Base-by-base conservation (phyloP, 306 rosid species). In the Quercus rubra region DNA sequence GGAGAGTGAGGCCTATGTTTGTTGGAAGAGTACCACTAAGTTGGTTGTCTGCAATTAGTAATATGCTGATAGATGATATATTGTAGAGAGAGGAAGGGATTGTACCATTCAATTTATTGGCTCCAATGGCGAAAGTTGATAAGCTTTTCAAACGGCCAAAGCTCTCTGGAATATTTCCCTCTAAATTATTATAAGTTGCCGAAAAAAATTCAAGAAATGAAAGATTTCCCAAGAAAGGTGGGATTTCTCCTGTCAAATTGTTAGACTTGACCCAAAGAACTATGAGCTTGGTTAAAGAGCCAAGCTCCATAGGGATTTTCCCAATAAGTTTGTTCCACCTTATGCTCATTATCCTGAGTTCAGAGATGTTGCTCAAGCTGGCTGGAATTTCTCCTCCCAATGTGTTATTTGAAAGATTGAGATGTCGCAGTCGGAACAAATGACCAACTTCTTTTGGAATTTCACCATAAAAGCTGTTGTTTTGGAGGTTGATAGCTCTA, bases 21-120 rank as follows among this genome's bases (percentile, higher is more conserved):
- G 83, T n/a, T 6, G 85, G 84, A 55, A 84, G 75, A 62, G 77
- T 82, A 20, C 85, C 84, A 74, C 38, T 70, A 19, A 88, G 67
- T 41, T 55, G 54, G 66, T 83, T 83, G 1, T 0, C 0, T 0
- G 35, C 0, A 30, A 23, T 1, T 55, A 55, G 15, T 2, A 83
- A 17, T 5, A 1, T 0, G 1, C 1, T 17, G 27, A 88, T 74
- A 74, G 83, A 81, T 70, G 91, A 88, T 61, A 81, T 79, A 25
- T 85, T 88, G 51, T 27, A 85, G 70, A 83, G 73, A 5, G 38
- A 0, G 38, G 6, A 33, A 33, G 38, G 38, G 38, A 33, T 4
- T 1, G 6, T 33, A 33, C 38, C 38, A 5, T 31, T 31, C 35
- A 31, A 31, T 4, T 31, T 31, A 4, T 31, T 31, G 35, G 35